phyloP scores from a whole-genome alignment of 352 stramenopile genomes.

The Hyaloperonospora arabidopsidis region DNA sequence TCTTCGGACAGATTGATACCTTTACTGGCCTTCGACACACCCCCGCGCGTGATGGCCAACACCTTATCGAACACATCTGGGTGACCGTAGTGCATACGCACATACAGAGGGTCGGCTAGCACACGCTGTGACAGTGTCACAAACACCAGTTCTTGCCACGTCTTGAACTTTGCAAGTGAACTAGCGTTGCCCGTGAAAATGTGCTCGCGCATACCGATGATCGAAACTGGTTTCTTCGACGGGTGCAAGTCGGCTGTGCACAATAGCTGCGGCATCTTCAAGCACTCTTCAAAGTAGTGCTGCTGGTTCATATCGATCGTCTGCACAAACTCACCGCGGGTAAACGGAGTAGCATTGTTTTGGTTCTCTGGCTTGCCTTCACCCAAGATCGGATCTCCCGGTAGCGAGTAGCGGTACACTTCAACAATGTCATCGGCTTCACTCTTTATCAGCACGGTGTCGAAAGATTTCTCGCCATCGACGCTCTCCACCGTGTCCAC shows the following conservation, averaged over 20 bases:
- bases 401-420: constrained; percentile 74
- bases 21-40: constrained; percentile 74
- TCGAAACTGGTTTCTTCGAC: constrained; percentile 62
- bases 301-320: constrained; percentile 89
- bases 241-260: constrained; percentile 61
- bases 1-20: constrained; percentile 83
- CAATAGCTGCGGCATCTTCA: constrained; percentile 81
- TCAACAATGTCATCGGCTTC: constrained; percentile 65
- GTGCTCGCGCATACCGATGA: constrained; percentile 82
- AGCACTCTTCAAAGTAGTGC: constrained; percentile 80
- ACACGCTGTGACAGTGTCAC: constrained; percentile 80
- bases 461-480: constrained; percentile 40
- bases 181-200: constrained; percentile 84
- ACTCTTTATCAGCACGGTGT: constrained; percentile 75
- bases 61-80: constrained; percentile 82
- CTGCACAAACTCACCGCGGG: constrained; percentile 76
- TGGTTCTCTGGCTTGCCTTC: constrained; percentile 84
- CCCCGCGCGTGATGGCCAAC: constrained; percentile 60
- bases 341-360: constrained; percentile 77
- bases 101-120: constrained; percentile 59
- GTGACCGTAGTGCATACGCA: constrained; percentile 81
- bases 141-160: constrained; percentile 80
- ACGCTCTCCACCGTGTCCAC: constrained; percentile 55
- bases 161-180: constrained; percentile 80
- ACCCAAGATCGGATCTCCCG: constrained; percentile 73